Evolutionary conservation across 768 basidiomycete genomes (phyloP), one percentile per base, ranked within the genome.

Genomic region (Hortiboletus flavorubellus): DNA sequence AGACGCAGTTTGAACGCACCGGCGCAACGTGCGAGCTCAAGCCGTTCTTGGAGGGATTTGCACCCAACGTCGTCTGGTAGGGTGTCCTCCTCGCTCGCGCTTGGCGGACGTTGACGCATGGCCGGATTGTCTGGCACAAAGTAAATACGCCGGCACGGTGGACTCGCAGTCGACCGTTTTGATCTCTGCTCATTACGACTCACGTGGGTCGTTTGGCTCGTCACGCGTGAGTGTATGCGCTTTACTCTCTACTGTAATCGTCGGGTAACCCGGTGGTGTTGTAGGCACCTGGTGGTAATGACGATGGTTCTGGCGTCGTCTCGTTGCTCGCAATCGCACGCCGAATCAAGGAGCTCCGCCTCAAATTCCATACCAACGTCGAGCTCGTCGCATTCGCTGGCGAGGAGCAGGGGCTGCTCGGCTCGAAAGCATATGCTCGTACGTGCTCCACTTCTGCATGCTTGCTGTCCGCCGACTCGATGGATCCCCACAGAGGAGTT

Each of bases 41-140:
- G 61, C 65, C 75, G 0, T 97, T 93, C 79, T 68, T 85, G 29
- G 9, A 41, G 14, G 91, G 89, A 8, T 94, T 91, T 66, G 79
- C 90, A 4, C 93, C 94, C 10, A 93, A 96, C 64, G 86, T 96
- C 43, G 78, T 96, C 54, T 96, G 93, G 85, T 92, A 76, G 4
- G 46, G 4, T 35, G 8, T 9, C 12, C 8, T 41, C 4, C 4
- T 11, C 6, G 14, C 11, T 30, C 14, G 12, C 21, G 34, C 16
- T 23, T 15, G 14, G 18, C 49, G 30, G 53, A 35, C 34, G 30
- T 37, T 35, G 51, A 63, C 35, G 29, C 7, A 31, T 26, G 26
- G 26, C 26, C 5, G 7, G 37, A 16, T 38, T 9, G 14, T 18
- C 33, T 21, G 5, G 39, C 11, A 8, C 21, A n/a, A 5, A 49